Percentiles rank a stretch among this genome's conserved stretches.
Conservation (phyloP, 2,329 filamentous ascomycete genomes). For the Alternaria postmessia region DNA sequence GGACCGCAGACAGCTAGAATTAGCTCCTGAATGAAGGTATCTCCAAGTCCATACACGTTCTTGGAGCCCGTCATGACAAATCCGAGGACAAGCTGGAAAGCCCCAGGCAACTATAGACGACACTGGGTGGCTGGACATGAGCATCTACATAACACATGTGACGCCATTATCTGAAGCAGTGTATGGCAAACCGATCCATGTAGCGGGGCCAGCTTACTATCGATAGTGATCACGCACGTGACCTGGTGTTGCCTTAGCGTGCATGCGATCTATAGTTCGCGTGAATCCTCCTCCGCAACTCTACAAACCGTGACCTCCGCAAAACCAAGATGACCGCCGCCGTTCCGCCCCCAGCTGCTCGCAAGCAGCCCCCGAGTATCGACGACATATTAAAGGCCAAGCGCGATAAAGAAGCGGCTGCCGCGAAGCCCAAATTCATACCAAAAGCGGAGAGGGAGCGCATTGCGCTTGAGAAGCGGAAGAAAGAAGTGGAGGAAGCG, state of each 20-base stretch:
- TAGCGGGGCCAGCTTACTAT: conserved; percentile 6
- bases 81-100: background rate
- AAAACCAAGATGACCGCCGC: conserved; percentile 6
- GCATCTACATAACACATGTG: background rate
- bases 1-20: background rate
- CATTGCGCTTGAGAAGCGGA: conserved; percentile 78
- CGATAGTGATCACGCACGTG: conserved; percentile 20
- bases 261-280: conserved; percentile 10
- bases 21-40: conserved; percentile 19
- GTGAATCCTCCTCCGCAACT: background rate
- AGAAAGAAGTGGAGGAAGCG: conserved; percentile 72
- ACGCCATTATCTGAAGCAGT: background rate
- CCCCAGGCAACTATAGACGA: background rate
- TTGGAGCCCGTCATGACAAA: background rate
- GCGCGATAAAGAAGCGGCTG: conserved; percentile 82
- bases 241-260: conserved; percentile 28
- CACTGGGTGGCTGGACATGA: background rate
- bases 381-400: conserved; percentile 87
- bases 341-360: conserved; percentile 44
- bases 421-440: conserved; percentile 87
- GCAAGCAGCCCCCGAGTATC: conserved; percentile 72
- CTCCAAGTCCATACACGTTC: conserved; percentile 22
- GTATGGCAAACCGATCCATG: background rate
- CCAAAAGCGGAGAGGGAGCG: conserved; percentile 83
- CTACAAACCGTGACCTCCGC: background rate